A percentile compares a stretch with the other conserved stretches of the same genome.
Conservation (phyloP, 495 filamentous ascomycete species). For the Penicillium bialowiezense region DNA sequence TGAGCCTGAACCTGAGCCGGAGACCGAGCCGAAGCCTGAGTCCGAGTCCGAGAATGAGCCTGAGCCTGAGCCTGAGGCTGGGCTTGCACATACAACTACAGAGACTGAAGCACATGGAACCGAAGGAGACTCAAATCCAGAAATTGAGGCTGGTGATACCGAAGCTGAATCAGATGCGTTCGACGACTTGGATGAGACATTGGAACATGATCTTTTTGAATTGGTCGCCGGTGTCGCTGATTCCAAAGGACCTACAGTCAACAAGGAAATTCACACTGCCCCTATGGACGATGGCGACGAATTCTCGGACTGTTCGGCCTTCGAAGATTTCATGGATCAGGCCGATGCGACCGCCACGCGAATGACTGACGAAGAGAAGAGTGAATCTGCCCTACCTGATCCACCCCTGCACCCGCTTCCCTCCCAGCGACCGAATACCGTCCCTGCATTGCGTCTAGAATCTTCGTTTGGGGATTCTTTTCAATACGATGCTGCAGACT, state of each 20-base stretch:
- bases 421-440: not conserved
- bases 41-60: no score
- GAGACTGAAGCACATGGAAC: conserved; percentile 4
- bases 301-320: conserved; percentile 42
- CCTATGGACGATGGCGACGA: conserved; percentile 30
- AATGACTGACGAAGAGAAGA: not conserved
- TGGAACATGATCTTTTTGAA: conserved; percentile 14
- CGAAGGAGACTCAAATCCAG: conserved; percentile 11
- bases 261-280: not conserved
- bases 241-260: not conserved
- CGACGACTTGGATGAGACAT: conserved; percentile 16
- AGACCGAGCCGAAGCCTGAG: no score
- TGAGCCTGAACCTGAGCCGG: no score
- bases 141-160: conserved; percentile 15
- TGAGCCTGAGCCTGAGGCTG: not conserved
- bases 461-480: conserved; percentile 5
- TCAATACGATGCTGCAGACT: conserved; percentile 4
- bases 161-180: conserved; percentile 23
- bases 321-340: conserved; percentile 32
- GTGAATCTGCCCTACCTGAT: not conserved
- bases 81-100: not conserved
- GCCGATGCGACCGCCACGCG: conserved; percentile 17
- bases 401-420: not conserved
- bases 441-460: not conserved
- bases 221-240: not conserved